Conservation (phyloP, 2,329 filamentous ascomycete genomes). For the Stagonosporopsis cucurbitacearum region DNA sequence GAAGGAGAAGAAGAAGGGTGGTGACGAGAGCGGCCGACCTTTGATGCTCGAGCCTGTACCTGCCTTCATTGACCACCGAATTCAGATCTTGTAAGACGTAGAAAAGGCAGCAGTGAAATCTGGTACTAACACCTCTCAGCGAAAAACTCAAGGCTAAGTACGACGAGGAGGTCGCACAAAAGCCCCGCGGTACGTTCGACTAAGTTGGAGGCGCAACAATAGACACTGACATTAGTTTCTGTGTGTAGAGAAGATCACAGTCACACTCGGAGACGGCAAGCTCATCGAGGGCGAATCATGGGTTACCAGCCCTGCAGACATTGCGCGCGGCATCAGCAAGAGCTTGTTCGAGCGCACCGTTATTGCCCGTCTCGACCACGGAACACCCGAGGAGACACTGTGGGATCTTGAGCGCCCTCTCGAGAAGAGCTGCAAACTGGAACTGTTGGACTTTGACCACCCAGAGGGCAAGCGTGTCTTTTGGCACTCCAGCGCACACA, state of each 20-base stretch:
- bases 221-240: slow-evolving; percentile 22
- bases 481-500: slow-evolving; percentile 96
- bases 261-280: slow-evolving; percentile 76
- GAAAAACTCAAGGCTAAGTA: slow-evolving; percentile 85
- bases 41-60: slow-evolving; percentile 63
- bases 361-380: slow-evolving; percentile 82
- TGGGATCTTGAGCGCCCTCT: slow-evolving; percentile 94
- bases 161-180: slow-evolving; percentile 74
- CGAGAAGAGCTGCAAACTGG: slow-evolving; percentile 84
- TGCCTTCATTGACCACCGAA: slow-evolving; percentile 80
- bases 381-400: slow-evolving; percentile 72
- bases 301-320: slow-evolving; percentile 85
- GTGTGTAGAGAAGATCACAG: slow-evolving; percentile 67
- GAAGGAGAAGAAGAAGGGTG: slow-evolving; percentile 51
- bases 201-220: not conserved
- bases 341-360: slow-evolving; percentile 85
- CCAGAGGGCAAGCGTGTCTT: slow-evolving; percentile 87
- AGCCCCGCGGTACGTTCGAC: slow-evolving; percentile 61
- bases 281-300: slow-evolving; percentile 78
- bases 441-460: slow-evolving; percentile 82
- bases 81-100: slow-evolving; percentile 70
- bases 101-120: no score
- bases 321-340: slow-evolving; percentile 82
- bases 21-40: slow-evolving; percentile 50
- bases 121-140: slow-evolving; percentile 34